Conservation (phyloP, 176 grass and related monocot species). For the Metroxylon sagu region DNA sequence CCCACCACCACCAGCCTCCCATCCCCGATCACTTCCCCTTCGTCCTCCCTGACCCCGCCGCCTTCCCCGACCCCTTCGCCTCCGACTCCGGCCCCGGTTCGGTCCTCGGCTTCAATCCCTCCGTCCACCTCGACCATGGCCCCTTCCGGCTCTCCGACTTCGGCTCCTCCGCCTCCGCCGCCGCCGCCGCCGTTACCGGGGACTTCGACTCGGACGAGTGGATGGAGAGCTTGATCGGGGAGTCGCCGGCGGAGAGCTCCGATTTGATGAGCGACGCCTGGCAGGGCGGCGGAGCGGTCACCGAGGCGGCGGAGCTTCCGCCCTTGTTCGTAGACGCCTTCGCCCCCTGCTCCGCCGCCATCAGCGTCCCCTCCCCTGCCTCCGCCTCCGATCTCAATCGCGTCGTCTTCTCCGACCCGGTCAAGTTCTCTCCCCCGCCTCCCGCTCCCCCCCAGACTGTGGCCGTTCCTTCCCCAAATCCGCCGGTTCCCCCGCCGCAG, state of each 20-base stretch:
- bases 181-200: constrained; percentile 9
- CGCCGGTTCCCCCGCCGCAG: neutral
- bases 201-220: constrained; percentile 93
- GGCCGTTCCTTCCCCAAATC: constrained; percentile 8
- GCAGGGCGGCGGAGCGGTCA: neutral
- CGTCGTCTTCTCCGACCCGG: constrained; percentile 53
- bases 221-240: constrained; percentile 97
- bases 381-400: constrained; percentile 1
- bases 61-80: constrained; percentile 13
- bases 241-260: constrained; percentile 20
- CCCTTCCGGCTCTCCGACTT: constrained; percentile 26
- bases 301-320: neutral
- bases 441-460: neutral
- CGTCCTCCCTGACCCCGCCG: constrained; percentile 3
- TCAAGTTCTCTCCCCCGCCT: constrained; percentile 9
- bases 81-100: neutral
- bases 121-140: constrained; percentile 6
- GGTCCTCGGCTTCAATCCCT: too few relatives aligned
- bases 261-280: constrained; percentile 10
- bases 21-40: constrained; percentile 35
- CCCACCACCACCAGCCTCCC: constrained; percentile 19
- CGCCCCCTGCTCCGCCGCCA: constrained; percentile 38
- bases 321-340: constrained; percentile 49
- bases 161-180: constrained; percentile 22
- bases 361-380: constrained; percentile 26